These are phyloP conservation scores for Sclerotinia borealis DNA, from an alignment of 2,329 filamentous ascomycete genomes.

Conservation along the genomic window DNA sequence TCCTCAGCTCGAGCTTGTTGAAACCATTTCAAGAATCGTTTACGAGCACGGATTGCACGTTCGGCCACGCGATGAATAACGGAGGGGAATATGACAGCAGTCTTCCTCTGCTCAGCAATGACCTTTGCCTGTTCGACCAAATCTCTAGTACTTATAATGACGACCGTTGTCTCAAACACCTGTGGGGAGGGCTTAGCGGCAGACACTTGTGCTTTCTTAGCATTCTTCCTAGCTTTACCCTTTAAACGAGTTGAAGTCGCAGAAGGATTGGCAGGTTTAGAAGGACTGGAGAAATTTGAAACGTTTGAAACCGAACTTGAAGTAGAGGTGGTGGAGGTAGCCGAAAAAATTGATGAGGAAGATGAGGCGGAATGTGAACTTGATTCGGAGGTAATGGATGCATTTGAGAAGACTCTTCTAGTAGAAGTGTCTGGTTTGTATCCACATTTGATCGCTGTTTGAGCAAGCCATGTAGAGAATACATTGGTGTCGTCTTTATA, in stretches of 20 bases:
- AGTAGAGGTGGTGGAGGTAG: neutral
- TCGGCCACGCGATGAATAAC: neutral
- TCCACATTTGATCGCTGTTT: neutral
- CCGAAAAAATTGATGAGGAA: neutral
- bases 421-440: neutral
- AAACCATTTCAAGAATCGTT: neutral
- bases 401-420: neutral
- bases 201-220: neutral
- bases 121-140: neutral
- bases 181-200: neutral
- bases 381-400: neutral
- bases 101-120: neutral
- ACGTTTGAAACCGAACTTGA: neutral
- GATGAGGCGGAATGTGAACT: neutral
- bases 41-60: neutral
- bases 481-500: constrained; percentile 7
- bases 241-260: neutral
- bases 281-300: neutral
- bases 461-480: neutral
- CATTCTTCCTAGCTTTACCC: neutral
- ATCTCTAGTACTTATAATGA: neutral
- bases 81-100: neutral
- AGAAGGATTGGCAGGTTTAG: neutral
- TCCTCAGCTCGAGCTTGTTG: neutral
- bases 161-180: neutral